Evolutionary conservation across 129 eudicot genomes (phyloP), one percentile per base, ranked within the genome.

Genomic region (Flaveria trinervia): DNA sequence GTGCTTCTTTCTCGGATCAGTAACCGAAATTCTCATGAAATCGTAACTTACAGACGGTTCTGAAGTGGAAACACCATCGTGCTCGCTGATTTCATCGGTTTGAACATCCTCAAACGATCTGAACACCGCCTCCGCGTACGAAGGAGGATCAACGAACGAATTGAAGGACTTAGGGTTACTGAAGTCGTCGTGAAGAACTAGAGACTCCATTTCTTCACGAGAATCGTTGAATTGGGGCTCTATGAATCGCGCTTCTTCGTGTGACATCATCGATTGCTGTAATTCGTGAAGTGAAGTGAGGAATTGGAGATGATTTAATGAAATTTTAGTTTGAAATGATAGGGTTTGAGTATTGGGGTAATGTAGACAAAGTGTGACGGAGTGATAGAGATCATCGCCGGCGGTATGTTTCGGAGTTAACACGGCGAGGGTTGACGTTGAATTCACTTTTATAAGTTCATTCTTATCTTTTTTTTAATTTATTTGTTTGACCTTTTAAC

Each of bases 1-100:
- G 20, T 70, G 82, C 78, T 85, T 95, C 78, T 73, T 87, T 55
- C 78, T 75, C 2, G 98, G 97, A 85, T 90, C 87, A 5, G 84
- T 85, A 20, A 88, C 98, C n/a, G 91, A 82, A 18, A 93, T 85
- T 25, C 44, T 41, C 9, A 93, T 48, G 55, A 77, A 87, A 45
- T 85, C 81, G 4, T 75, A 43, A 55, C 55, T 75, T 12, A 75
- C 28, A 15, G 79, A 74, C 25, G 83, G 61, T 16, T 81, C 61
- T 15, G 88, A 71, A 28, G 92, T 81, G 20, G 86, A 62, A 0
- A 74, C 73, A 52, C 2, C 74, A 23, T 64, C 74, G 59, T 20
- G 46, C 5, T 44, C 62, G 70, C 25, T 66, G 60, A 73, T 41
- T 65, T 65, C 61, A 23, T 45, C 45, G 64, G 9, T 4, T 54